Base-by-base conservation (phyloP, 2,329 filamentous ascomycete species). In the Pleurostoma richardsiae region DNA sequence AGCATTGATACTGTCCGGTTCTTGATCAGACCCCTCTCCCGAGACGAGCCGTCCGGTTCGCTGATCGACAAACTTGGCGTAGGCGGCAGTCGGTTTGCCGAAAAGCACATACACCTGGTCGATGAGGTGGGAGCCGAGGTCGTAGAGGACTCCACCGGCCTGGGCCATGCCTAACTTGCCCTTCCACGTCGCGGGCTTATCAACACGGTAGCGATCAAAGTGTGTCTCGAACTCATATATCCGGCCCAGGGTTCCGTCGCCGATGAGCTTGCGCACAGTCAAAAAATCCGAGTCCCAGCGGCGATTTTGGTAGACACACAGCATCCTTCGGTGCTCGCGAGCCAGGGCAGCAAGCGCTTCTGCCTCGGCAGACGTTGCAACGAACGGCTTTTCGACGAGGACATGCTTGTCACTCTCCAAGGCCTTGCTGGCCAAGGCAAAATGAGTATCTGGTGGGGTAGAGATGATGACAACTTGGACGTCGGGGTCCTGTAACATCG, bases 361-460 rank as follows among this genome's bases (percentile, higher is more conserved):
- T 8, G 87, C 87, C 66, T 91, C 83, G 48, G 78, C 72, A 2
- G 78, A 72, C 2, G 83, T 86, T 26, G 87, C 84, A 10, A 88
- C 86, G 62, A 92, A 92, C 3, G 88, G 88, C 71, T 92, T 92
- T 71, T 92, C 88, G 42, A 86, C 85, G 44, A 92, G 72, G 29
- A 91, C 85, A 63, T 92, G 84, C 71, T 91, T 91, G 56, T 84
- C 83, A 7, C 77, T 72, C 59, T 85, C 74, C 42, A 92, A 72
- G 0, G 85, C 83, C 44, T 77, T 65, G 63, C 82, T 82, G 33
- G 81, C 72, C 55, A 90, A 72, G 11, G 72, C 62, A 59, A 82
- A 87, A 69, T 92, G 88, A 8, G 80, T 83, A 51, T 84, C 76
- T 1, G 88, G 88, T 0, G 85, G 81, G 1, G 85, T 90, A 44